phyloP scores from a whole-genome alignment of 345 rosid genomes.

The Hirschfeldia incana region DNA sequence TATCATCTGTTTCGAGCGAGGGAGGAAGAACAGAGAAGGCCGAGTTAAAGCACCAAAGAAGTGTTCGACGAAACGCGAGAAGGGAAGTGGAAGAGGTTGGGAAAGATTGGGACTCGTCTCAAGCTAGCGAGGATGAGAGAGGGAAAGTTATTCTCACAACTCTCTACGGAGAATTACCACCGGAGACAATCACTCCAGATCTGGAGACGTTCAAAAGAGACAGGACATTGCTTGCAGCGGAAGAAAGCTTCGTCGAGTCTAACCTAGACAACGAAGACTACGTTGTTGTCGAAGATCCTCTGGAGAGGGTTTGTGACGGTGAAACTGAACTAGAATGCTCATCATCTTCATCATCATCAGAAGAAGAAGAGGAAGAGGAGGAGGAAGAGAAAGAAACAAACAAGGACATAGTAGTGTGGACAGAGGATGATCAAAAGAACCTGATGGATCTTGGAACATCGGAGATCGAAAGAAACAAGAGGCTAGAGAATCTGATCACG shows the following conservation, averaged over 20 bases:
- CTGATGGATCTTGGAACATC: constrained; percentile 84
- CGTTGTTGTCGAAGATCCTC: constrained; percentile 17
- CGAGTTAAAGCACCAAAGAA: constrained; percentile 42
- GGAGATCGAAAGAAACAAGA: constrained; percentile 76
- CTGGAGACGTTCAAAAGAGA: constrained; percentile 36
- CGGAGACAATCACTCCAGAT: constrained; percentile 14
- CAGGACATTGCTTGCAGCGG: constrained; percentile 27
- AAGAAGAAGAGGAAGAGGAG: constrained; percentile 19
- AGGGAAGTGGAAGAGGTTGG: constrained; percentile 42
- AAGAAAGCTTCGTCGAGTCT: constrained; percentile 25
- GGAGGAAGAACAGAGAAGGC: constrained; percentile 27
- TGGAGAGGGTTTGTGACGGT: constrained; percentile 31
- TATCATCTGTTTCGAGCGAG: not conserved
- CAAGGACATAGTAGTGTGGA: constrained; percentile 64
- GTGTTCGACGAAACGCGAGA: constrained; percentile 53
- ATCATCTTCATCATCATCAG: constrained; percentile 18
- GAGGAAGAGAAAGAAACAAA: constrained; percentile 43
- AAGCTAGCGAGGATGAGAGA: constrained; percentile 29
- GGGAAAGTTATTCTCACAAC: constrained; percentile 22
- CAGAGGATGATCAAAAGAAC: constrained; percentile 79
- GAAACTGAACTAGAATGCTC: constrained; percentile 47
- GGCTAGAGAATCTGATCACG: constrained; percentile 71
- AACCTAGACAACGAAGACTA: not conserved
- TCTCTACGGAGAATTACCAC: constrained; percentile 29
- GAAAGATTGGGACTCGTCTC: constrained; percentile 41